Evolutionary conservation across 768 basidiomycete species (phyloP).

Genomic region (Leccinum imitatum): DNA sequence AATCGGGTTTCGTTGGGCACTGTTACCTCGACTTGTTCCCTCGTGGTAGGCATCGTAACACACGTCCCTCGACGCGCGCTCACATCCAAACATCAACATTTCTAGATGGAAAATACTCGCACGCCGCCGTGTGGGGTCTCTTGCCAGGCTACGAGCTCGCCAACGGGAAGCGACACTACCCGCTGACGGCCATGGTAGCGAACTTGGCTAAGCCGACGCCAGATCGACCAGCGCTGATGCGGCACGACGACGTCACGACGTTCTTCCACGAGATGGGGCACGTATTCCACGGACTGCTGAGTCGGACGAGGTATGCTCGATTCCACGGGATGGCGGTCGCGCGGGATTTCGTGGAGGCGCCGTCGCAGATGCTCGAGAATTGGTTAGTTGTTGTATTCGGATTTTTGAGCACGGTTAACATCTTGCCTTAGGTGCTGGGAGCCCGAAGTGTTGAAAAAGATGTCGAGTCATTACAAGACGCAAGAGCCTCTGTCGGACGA

Average conservation of each 20-base stretch:
- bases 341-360: too few species aligned
- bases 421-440: too few species aligned
- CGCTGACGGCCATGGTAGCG: slow-evolving; percentile 80
- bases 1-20: slow-evolving; percentile 73
- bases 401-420: too few species aligned
- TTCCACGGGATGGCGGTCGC: too few species aligned
- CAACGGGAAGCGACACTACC: slow-evolving; percentile 64
- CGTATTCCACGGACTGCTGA: slow-evolving; percentile 22
- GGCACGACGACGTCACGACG: slow-evolving; percentile 79
- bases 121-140: slow-evolving; percentile 81
- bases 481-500: too few species aligned
- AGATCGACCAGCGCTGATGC: slow-evolving; percentile 79
- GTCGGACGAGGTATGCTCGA: too few species aligned
- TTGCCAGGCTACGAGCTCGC: slow-evolving; percentile 58
- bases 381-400: too few species aligned
- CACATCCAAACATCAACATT: background rate
- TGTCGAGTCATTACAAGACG: too few species aligned
- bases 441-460: too few species aligned
- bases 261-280: slow-evolving; percentile 91
- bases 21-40: slow-evolving; percentile 87
- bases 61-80: background rate
- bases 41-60: slow-evolving; percentile 45
- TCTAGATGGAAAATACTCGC: slow-evolving; percentile 71
- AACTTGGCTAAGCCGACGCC: slow-evolving; percentile 83
- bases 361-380: too few species aligned